Conservation (phyloP, 495 filamentous ascomycete genomes). For the Aspergillus biplanus region DNA sequence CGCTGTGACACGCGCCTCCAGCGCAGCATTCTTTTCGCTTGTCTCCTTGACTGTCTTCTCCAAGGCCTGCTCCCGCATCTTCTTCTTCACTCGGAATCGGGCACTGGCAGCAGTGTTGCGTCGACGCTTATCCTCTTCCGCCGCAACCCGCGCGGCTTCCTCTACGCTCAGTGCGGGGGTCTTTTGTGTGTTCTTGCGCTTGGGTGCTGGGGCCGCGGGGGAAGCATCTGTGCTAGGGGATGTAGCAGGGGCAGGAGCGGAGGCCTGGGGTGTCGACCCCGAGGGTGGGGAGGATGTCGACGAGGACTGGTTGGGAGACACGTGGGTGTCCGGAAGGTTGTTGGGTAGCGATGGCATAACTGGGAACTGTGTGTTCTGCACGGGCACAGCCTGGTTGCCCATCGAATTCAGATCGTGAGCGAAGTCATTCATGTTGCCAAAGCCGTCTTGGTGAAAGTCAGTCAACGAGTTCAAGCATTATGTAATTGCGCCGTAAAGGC, state of each 20-base stretch:
- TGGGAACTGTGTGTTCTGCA: conserved; percentile 36
- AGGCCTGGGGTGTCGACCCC: conserved; percentile 18
- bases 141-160: conserved; percentile 66
- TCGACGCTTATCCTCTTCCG: conserved; percentile 96
- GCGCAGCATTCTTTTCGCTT: conserved; percentile 73
- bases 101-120: conserved; percentile 95
- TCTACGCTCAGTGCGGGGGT: conserved; percentile 38
- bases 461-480: conserved; percentile 10
- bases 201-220: conserved; percentile 31
- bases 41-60: conserved; percentile 91
- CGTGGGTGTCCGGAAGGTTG: conserved; percentile 22
- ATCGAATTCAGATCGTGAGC: conserved; percentile 33
- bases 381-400: conserved; percentile 29
- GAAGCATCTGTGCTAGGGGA: conserved; percentile 12
- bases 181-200: conserved; percentile 49
- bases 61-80: conserved; percentile 92
- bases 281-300: conserved; percentile 27
- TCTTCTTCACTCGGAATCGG: conserved; percentile 99
- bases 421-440: conserved; percentile 44
- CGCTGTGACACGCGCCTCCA: conserved; percentile 81
- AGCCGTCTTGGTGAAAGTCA: conserved; percentile 35
- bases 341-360: conserved; percentile 26
- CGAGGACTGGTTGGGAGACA: conserved; percentile 30
- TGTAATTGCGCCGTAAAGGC: neutral
- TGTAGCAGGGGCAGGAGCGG: conserved; percentile 20